Conservation (phyloP, 805 yeast genomes). For the Yarrowia sp. region DNA sequence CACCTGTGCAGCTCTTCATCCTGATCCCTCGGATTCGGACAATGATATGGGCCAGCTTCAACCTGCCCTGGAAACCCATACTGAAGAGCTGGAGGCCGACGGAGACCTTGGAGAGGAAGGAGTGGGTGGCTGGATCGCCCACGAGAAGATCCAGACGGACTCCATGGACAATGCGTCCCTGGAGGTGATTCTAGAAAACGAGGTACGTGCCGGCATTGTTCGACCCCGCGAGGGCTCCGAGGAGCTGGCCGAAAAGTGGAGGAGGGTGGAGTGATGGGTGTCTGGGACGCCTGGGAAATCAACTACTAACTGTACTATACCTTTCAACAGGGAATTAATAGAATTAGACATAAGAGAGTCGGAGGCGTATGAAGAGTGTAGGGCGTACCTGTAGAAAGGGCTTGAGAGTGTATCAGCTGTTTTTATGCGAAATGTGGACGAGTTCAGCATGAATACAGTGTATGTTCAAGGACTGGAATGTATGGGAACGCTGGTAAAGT, state of each 20-base stretch:
- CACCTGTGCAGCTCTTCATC: slow-evolving; percentile 45
- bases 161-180: slow-evolving; percentile 21
- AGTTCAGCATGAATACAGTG: too few relatives aligned
- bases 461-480: too few relatives aligned
- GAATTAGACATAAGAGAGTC: not conserved
- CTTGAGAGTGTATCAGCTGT: too few relatives aligned
- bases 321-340: slow-evolving; percentile 39
- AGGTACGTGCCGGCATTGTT: slow-evolving; percentile 23
- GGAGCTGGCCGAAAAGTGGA: slow-evolving; percentile 26
- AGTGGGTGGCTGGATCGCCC: slow-evolving; percentile 33
- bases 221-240: slow-evolving; percentile 27
- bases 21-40: slow-evolving; percentile 40
- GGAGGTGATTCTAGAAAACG: slow-evolving; percentile 26
- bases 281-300: slow-evolving; percentile 1
- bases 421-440: too few relatives aligned
- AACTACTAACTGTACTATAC: slow-evolving; percentile 39
- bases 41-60: slow-evolving; percentile 8
- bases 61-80: slow-evolving; percentile 16
- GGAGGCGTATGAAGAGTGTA: not conserved
- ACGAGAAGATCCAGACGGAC: slow-evolving; percentile 26
- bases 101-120: slow-evolving; percentile 28
- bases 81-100: slow-evolving; percentile 17
- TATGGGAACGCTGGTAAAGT: too few relatives aligned
- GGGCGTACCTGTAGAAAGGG: too few relatives aligned
- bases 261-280: slow-evolving; percentile 16